Base-by-base conservation (phyloP, 768 basidiomycete species). In the Agrocybe chaxingu region DNA sequence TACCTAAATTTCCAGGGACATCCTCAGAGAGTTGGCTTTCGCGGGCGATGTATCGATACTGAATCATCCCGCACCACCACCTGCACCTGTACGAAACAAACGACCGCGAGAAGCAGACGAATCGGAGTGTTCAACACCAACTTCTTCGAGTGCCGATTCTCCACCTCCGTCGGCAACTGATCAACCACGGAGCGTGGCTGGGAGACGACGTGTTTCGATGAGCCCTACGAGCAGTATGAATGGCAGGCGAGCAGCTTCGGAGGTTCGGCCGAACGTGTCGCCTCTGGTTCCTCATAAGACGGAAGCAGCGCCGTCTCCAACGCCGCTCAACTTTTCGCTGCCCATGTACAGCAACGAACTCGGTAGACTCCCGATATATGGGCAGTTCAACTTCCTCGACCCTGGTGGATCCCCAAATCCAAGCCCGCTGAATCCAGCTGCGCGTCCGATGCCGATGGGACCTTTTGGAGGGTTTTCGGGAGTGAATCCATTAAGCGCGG, bases 291-390 rank as follows among this genome's bases (percentile, higher is more conserved):
- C 24, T 24, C 24, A 24, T 5, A 24, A 24, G 24, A 24, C 42
- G 46, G 1, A 50, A 48, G 16, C 39, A 33, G 24, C 13, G 34
- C 31, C 42, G 46, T 18, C 59, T 55, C 12, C 55, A 51, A n/a
- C 48, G 57, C 24, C 56, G 56, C 7, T 53, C 61, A 1, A 48
- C 8, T 69, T 69, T 50, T 61, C 71, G 11, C 66, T 84, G 3
- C 82, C 84, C 0, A 73, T 81, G 59, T 79, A 82, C 57, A 76
- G 73, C 58, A 76, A 75, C 41, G 82, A 84, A 48, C 66, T 85
- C 6, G 83, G 81, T 3, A 68, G 78, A 36, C 63, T 84, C 0
- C 84, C 83, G 1, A 61, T 74, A 4, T 72, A 71, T 51, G 72
- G 72, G 3, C 70, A 74, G 51, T 70, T 73, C 52, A 70, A 64